Evolutionary conservation across 345 rosid species (phyloP), one percentile per base, ranked within the genome.

Genomic region (Populus deltoides): DNA sequence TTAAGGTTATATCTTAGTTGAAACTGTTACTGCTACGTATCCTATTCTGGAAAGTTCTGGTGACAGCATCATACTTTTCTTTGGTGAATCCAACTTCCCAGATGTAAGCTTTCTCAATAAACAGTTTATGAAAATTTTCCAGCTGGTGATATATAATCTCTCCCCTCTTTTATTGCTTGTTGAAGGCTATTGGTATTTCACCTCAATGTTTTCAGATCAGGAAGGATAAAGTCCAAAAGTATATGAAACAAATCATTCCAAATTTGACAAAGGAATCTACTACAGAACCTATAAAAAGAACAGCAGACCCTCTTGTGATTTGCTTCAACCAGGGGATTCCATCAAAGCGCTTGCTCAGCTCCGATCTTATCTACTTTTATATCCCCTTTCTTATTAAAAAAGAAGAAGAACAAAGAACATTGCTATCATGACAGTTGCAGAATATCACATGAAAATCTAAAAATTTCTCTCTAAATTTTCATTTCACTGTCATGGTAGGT

Each of bases 391-490:
- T 2, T 10, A 27, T 33, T 69, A 10, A 1, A 69, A 69, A n/a
- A 4, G 4, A 4, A 33, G 0, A 29, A 1, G 55, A 31, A 31
- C 33, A 71, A 35, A 49, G n/a, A 29, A 24, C 0, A 75, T 29
- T 8, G 68, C 62, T 24, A 35, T 33, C 41, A 72, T 63, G 55
- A 72, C 8, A 35, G 51, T 17, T 68, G 43, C 35, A 55, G 41
- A 41, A 75, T 35, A 66, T 36, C 61, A 72, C 31, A 67, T 22
- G 8, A 68, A 39, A 51, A 72, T 27, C 61, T 70, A 49, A 66
- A n/a, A 49, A 53, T 69, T n/a, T n/a, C n/a, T 57, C 49, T 35
- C 73, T 66, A 65, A n/a, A 41, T 68, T 68, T 61, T 62, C 49
- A 63, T 70, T 41, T 70, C 29, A 69, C 35, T 57, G 41, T 59